phyloP scores from a whole-genome alignment of 352 stramenopile genomes.

The Globisporangium canariense region DNA sequence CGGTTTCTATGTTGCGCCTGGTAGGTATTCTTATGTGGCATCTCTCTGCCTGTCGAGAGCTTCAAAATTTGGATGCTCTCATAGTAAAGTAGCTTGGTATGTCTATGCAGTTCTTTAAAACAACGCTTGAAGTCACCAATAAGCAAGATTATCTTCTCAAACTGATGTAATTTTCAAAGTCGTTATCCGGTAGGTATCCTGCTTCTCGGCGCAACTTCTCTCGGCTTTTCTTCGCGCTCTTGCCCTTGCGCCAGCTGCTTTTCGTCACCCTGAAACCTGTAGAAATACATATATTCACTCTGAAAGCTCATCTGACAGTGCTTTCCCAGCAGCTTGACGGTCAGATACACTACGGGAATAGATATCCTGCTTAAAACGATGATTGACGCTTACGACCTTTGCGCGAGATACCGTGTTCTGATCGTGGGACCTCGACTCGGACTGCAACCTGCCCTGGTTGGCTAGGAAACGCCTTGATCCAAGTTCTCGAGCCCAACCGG shows the following conservation, averaged over 20 bases:
- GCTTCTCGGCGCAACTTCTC: conserved; percentile 1
- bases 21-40: too few species aligned
- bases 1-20: too few species aligned
- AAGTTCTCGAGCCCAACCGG: too few species aligned
- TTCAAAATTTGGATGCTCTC: too few species aligned
- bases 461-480: neutral
- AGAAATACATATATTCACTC: neutral
- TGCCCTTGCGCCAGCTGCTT: neutral
- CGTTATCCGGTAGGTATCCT: too few species aligned
- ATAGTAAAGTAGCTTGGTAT: too few species aligned
- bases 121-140: too few species aligned
- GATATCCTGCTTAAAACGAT: neutral
- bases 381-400: neutral
- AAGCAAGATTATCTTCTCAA: too few species aligned
- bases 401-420: neutral
- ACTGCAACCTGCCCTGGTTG: neutral
- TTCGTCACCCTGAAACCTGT: neutral
- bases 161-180: too few species aligned
- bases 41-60: too few species aligned
- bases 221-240: conserved; percentile 7
- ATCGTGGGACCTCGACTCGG: too few species aligned
- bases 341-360: neutral
- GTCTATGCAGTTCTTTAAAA: too few species aligned
- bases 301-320: neutral
- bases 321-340: neutral